Conservation (phyloP, 2,329 filamentous ascomycete genomes). For the Neonectria hederae region DNA sequence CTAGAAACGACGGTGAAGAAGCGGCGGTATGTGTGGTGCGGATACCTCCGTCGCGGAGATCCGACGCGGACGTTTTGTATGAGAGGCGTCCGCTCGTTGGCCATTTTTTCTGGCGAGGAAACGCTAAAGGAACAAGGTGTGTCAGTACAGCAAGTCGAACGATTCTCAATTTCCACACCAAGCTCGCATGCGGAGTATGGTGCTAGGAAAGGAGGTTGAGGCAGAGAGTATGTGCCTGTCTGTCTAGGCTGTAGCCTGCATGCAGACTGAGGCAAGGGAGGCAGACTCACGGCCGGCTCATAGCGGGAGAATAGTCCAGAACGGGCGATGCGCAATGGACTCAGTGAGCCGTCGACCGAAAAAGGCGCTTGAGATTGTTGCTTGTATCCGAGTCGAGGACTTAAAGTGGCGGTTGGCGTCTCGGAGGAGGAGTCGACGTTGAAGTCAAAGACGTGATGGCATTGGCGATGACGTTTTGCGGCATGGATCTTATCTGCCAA, state of each 20-base stretch:
- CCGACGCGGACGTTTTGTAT: constrained; percentile 69
- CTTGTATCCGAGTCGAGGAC: constrained; percentile 10
- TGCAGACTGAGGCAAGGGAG: constrained; percentile 19
- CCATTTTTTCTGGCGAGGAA: constrained; percentile 46
- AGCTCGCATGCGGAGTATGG: not conserved
- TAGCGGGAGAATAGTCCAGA: constrained; percentile 25
- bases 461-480: constrained; percentile 39
- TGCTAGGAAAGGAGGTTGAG: not conserved
- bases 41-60: constrained; percentile 63
- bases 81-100: constrained; percentile 71
- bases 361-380: not conserved
- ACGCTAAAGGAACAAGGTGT: constrained; percentile 10
- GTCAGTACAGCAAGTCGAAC: not conserved
- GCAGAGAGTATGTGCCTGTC: not conserved
- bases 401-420: constrained; percentile 8
- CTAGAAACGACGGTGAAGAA: constrained; percentile 71
- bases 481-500: constrained; percentile 29
- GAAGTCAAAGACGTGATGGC: constrained; percentile 35
- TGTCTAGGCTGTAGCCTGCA: not conserved
- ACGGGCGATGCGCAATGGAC: constrained; percentile 14
- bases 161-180: not conserved
- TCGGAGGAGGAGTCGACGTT: constrained; percentile 16
- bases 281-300: constrained; percentile 39
- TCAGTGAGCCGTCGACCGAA: constrained; percentile 14
- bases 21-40: constrained; percentile 68